Evolutionary conservation across 148 eudicot species (phyloP).

Genomic region (Chenopodium suecicum): DNA sequence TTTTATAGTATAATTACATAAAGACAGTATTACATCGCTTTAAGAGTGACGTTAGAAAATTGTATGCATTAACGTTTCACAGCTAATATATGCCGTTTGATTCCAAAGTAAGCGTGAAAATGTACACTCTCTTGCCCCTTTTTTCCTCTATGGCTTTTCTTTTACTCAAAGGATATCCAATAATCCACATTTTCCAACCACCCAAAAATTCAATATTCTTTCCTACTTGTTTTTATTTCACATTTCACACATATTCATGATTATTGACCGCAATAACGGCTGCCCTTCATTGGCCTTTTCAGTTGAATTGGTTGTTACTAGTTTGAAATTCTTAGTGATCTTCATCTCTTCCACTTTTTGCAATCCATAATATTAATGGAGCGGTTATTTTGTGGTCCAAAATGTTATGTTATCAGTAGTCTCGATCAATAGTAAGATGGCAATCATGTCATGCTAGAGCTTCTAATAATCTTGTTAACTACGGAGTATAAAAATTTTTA

Average conservation of each 20-base stretch:
- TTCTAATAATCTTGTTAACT: no score
- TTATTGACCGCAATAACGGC: background rate
- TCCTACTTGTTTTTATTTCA: background rate
- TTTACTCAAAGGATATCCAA: constrained; percentile 17
- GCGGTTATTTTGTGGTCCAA: no score
- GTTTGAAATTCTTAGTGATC: no score
- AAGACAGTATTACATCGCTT: background rate
- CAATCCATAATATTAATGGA: no score
- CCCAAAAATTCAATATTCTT: constrained; percentile 4
- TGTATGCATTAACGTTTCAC: constrained; percentile 19
- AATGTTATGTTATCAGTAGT: no score
- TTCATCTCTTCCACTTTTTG: no score
- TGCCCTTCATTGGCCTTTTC: background rate
- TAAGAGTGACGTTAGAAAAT: constrained; percentile 12
- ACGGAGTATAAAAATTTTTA: no score
- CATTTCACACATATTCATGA: constrained; percentile 4
- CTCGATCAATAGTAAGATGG: no score
- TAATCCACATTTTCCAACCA: constrained; percentile 3
- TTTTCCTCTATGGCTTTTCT: constrained; percentile 16
- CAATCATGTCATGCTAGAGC: no score
- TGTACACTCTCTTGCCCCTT: background rate
- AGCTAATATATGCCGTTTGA: constrained; percentile 16
- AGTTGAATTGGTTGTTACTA: no score
- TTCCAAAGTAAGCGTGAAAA: constrained; percentile 15
- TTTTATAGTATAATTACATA: no score